These are phyloP conservation scores for Dichomitus squalens DNA, from an alignment of 1,284 basidiomycete species.

Conservation along the genomic window DNA sequence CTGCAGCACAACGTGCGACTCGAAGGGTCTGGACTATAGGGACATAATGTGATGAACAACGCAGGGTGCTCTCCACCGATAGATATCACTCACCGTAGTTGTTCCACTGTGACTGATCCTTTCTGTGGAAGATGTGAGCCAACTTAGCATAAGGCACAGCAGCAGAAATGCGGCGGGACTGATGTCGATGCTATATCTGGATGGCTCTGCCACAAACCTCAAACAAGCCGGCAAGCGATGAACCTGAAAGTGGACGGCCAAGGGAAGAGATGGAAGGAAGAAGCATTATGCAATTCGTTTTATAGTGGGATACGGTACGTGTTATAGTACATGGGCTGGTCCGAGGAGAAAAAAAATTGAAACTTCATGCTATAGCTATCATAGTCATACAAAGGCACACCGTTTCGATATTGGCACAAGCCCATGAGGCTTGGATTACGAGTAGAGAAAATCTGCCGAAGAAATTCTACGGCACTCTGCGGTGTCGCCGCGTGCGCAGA, in stretches of 20 bases:
- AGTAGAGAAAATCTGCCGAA: not conserved
- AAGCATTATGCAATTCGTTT: constrained; percentile 1
- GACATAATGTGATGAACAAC: too few relatives aligned
- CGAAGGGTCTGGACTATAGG: not conserved
- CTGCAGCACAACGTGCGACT: not conserved
- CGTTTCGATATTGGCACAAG: not conserved
- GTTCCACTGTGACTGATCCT: not conserved
- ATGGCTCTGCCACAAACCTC: not conserved
- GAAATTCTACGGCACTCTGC: not conserved
- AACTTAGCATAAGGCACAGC: not conserved
- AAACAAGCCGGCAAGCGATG: not conserved
- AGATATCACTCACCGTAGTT: not conserved
- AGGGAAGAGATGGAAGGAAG: not conserved
- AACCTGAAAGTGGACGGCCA: not conserved
- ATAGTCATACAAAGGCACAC: constrained; percentile 7
- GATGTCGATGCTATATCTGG: too few relatives aligned
- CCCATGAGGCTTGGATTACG: not conserved
- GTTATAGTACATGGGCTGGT: constrained; percentile 7
- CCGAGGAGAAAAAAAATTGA: not conserved
- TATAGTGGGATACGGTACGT: not conserved
- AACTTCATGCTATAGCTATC: not conserved
- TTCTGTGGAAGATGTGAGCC: not conserved
- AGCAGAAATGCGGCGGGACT: not conserved
- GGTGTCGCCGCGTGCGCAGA: not conserved
- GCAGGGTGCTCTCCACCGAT: not conserved